These are phyloP conservation scores for Davidsoniella neocaledoniae DNA, from an alignment of 2,329 filamentous ascomycete species.

Conservation along the genomic window DNA sequence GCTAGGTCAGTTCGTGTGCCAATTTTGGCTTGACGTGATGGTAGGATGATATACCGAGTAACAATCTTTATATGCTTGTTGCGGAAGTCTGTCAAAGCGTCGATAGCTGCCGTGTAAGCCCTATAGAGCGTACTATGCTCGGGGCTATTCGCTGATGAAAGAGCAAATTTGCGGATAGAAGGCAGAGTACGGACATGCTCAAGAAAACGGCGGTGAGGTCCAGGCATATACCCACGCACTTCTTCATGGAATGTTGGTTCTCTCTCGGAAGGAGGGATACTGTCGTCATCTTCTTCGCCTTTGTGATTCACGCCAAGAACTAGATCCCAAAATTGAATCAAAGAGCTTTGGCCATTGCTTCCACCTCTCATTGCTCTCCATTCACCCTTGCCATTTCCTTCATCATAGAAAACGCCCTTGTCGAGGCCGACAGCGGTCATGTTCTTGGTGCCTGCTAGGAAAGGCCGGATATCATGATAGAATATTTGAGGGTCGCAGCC, in stretches of 20 bases:
- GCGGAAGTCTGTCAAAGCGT: conserved; percentile 49
- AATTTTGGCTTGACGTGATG: conserved; percentile 51
- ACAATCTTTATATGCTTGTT: conserved; percentile 96
- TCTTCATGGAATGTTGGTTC: conserved; percentile 81
- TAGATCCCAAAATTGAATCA: conserved; percentile 96
- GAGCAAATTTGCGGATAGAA: conserved; percentile 77
- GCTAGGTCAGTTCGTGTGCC: not conserved
- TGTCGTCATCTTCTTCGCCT: conserved; percentile 22
- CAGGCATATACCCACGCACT: conserved; percentile 96
- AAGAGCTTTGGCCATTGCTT: conserved; percentile 89
- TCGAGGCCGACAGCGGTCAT: conserved; percentile 90
- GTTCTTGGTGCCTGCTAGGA: conserved; percentile 90
- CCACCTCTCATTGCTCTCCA: conserved; percentile 83
- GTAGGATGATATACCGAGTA: conserved; percentile 83
- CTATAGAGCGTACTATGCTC: conserved; percentile 50
- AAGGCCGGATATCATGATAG: conserved; percentile 86
- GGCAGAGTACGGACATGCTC: conserved; percentile 60
- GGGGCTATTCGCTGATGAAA: conserved; percentile 29
- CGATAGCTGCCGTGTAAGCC: conserved; percentile 80
- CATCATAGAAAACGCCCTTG: conserved; percentile 72
- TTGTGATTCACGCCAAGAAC: conserved; percentile 64
- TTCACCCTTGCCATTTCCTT: conserved; percentile 47
- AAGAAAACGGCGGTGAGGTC: conserved; percentile 75
- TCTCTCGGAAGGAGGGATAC: conserved; percentile 30
- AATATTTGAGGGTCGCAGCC: conserved; percentile 88